Percentiles rank a stretch among this genome's conserved stretches.
These are phyloP conservation scores for Phtheirospermum japonicum DNA, from an alignment of 257 asterid genomes.

Conservation along the genomic window DNA sequence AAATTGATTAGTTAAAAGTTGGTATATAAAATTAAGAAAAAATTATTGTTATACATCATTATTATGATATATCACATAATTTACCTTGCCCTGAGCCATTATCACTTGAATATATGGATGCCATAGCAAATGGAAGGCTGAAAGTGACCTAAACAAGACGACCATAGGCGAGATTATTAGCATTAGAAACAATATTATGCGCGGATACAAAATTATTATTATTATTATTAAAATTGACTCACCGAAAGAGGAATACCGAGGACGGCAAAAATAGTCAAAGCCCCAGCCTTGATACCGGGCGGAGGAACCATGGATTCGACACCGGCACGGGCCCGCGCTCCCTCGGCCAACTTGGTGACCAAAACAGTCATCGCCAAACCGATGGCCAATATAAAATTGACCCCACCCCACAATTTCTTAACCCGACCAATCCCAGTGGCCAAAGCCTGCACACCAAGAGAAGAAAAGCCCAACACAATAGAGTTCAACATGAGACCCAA, in stretches of 20 bases:
- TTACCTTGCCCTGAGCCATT: constrained; percentile 43
- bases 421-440: background rate
- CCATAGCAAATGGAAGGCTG: constrained; percentile 54
- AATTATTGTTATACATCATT: background rate
- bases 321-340: background rate
- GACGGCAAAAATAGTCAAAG: background rate
- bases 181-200: no score
- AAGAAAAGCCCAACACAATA: constrained; percentile 61
- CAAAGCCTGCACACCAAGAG: constrained; percentile 46
- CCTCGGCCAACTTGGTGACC: background rate
- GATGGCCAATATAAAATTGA: background rate
- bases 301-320: background rate
- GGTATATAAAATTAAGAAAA: background rate
- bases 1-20: background rate
- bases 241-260: constrained; percentile 4
- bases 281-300: background rate
- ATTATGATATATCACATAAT: no score
- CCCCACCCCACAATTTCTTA: constrained; percentile 1
- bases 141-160: constrained; percentile 32
- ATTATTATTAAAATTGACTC: background rate
- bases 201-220: no score
- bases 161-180: background rate
- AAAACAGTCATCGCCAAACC: background rate
- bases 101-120: constrained; percentile 43
- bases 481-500: constrained; percentile 70